Evolutionary conservation across 2,329 filamentous ascomycete species (phyloP).

Genomic region (Catunica adiposa): DNA sequence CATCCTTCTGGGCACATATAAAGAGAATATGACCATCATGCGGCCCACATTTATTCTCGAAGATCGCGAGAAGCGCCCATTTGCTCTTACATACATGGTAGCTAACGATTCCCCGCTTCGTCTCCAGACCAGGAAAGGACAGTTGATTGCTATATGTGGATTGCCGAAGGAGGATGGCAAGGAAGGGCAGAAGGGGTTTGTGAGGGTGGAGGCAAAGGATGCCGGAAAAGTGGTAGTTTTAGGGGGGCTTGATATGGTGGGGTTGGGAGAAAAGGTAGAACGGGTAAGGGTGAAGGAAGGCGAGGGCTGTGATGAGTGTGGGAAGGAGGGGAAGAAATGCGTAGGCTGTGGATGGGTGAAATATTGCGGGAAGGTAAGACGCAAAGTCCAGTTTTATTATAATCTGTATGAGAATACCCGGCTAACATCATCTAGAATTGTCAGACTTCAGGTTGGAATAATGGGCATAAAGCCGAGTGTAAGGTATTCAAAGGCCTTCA

Average conservation of each 20-base stretch:
- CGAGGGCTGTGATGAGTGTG: constrained; percentile 19
- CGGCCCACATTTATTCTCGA: constrained; percentile 31
- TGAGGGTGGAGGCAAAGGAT: constrained; percentile 22
- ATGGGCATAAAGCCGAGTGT: constrained; percentile 16
- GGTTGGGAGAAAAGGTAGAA: constrained; percentile 20
- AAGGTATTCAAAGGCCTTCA: constrained; percentile 14
- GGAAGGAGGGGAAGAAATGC: constrained; percentile 23
- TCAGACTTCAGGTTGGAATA: constrained; percentile 15
- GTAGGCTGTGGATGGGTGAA: constrained; percentile 27
- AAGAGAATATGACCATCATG: constrained; percentile 32
- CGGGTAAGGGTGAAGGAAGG: constrained; percentile 15
- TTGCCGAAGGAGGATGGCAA: constrained; percentile 16
- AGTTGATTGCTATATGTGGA: constrained; percentile 21
- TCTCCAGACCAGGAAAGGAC: constrained; percentile 25
- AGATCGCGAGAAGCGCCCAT: constrained; percentile 25
- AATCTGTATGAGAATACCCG: neutral
- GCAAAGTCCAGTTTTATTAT: neutral
- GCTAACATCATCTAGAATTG: constrained; percentile 11
- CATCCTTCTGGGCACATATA: constrained; percentile 26
- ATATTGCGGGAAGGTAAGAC: constrained; percentile 31
- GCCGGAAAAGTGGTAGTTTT: constrained; percentile 23
- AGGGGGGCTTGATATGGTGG: constrained; percentile 16
- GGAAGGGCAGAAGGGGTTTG: constrained; percentile 22
- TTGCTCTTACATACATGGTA: constrained; percentile 32
- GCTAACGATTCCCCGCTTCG: constrained; percentile 20